Percentiles rank a stretch among this genome's conserved stretches.
phyloP scores from a whole-genome alignment of 1,284 basidiomycete species.

The Paramarasmius palmivorus region DNA sequence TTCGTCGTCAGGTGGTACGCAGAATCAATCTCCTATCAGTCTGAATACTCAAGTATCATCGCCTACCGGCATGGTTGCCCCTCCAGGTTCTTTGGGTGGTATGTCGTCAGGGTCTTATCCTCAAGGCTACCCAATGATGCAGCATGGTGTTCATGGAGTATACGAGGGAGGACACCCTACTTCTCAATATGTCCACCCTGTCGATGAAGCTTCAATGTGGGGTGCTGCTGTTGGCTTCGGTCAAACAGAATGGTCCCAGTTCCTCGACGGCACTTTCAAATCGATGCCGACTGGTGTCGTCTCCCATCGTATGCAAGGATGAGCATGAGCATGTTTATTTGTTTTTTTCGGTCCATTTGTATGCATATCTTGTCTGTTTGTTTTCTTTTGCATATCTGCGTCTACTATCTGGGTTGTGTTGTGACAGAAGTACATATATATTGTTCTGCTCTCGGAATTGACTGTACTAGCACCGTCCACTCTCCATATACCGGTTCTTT shows the following conservation, averaged over 20 bases:
- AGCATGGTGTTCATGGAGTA: neutral
- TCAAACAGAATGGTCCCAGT: constrained; percentile 57
- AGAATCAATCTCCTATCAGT: constrained; percentile 17
- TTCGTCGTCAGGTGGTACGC: constrained; percentile 15
- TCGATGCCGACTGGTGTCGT: constrained; percentile 4
- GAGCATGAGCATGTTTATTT: neutral
- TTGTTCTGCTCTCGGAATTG: too few relatives aligned
- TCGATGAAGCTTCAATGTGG: constrained; percentile 56
- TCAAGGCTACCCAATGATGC: neutral
- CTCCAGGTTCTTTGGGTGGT: neutral
- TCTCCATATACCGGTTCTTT: neutral
- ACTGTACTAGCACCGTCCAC: too few relatives aligned
- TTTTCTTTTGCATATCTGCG: neutral
- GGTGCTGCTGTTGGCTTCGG: constrained; percentile 61
- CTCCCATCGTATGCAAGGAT: constrained; percentile 13
- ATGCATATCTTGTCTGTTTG: neutral
- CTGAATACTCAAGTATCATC: constrained; percentile 3
- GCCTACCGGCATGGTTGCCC: constrained; percentile 18
- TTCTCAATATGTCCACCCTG: constrained; percentile 40
- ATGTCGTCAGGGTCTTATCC: constrained; percentile 1
- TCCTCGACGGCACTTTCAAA: constrained; percentile 26
- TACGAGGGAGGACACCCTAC: constrained; percentile 3
- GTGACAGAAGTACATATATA: too few relatives aligned
- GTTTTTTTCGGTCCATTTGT: neutral
- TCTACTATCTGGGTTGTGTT: neutral